Conservation (phyloP, 441 rosid genomes). For the Kokia cookei region DNA sequence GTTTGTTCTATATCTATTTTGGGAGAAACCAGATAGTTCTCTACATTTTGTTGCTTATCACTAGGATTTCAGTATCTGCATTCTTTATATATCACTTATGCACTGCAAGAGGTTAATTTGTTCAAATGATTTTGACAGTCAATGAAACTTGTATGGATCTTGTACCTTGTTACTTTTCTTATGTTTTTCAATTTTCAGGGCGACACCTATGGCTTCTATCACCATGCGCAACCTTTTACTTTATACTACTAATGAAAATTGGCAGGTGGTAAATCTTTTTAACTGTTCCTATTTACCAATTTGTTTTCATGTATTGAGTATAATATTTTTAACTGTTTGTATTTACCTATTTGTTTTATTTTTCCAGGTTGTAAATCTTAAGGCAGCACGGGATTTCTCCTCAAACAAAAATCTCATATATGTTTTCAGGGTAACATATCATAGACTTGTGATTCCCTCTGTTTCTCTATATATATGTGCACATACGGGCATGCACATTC, state of each 20-base stretch:
- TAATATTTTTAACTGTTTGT: not conserved
- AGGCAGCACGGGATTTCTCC: conserved; percentile 94
- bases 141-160: not conserved
- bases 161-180: conserved; percentile 1
- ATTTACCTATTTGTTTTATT: conserved; percentile 13
- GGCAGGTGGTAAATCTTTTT: conserved; percentile 60
- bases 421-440: conserved; percentile 72
- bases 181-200: conserved; percentile 48
- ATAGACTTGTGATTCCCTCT: not conserved
- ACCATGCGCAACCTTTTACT: conserved; percentile 80
- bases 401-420: conserved; percentile 71
- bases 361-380: conserved; percentile 85
- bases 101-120: not conserved
- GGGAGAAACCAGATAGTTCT: not conserved
- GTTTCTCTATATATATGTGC: not conserved
- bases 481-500: not conserved
- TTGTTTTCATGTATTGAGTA: not conserved
- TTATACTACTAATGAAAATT: conserved; percentile 84
- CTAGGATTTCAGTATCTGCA: not conserved
- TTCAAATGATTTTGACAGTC: not conserved
- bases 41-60: not conserved
- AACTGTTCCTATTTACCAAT: conserved; percentile 2
- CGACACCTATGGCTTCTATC: conserved; percentile 88
- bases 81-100: not conserved
- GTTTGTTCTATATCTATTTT: not conserved